phyloP scores from a whole-genome alignment of 2,329 filamentous ascomycete genomes.

The Niveomyces coronatus region DNA sequence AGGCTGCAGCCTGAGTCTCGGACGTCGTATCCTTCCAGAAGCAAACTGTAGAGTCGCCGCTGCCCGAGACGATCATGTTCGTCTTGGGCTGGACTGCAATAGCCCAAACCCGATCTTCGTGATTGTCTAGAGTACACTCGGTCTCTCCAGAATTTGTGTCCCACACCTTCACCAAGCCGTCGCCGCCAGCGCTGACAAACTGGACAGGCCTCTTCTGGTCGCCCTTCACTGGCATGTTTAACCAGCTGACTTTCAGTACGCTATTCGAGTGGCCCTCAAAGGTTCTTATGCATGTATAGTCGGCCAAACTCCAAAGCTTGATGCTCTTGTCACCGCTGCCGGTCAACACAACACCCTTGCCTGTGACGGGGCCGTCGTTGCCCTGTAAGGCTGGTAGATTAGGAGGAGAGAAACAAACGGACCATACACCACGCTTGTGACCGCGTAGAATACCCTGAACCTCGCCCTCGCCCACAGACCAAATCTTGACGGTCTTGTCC shows the following conservation, averaged over 20 bases:
- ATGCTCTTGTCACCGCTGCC: slow-evolving; percentile 94
- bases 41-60: slow-evolving; percentile 83
- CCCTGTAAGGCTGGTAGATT: slow-evolving; percentile 64
- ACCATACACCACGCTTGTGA: slow-evolving; percentile 93
- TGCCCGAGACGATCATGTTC: slow-evolving; percentile 77
- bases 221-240: slow-evolving; percentile 44
- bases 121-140: slow-evolving; percentile 88
- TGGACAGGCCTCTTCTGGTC: slow-evolving; percentile 53
- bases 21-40: slow-evolving; percentile 93
- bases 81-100: slow-evolving; percentile 60
- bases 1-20: slow-evolving; percentile 64
- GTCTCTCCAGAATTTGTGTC: slow-evolving; percentile 76
- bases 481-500: slow-evolving; percentile 94
- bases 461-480: slow-evolving; percentile 82
- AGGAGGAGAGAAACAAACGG: slow-evolving; percentile 77
- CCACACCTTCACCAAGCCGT: slow-evolving; percentile 96
- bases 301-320: slow-evolving; percentile 85
- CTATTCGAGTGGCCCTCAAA: slow-evolving; percentile 96
- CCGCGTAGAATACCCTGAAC: slow-evolving; percentile 84
- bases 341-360: slow-evolving; percentile 75
- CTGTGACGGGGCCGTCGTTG: slow-evolving; percentile 60
- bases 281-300: slow-evolving; percentile 86
- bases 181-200: slow-evolving; percentile 80
- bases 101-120: slow-evolving; percentile 92
- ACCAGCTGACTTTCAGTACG: slow-evolving; percentile 86